A percentile compares a stretch with the other conserved stretches of the same genome.
Evolutionary conservation across 2,329 filamentous ascomycete species (phyloP).

Genomic region (Stagonosporopsis rhizophila): DNA sequence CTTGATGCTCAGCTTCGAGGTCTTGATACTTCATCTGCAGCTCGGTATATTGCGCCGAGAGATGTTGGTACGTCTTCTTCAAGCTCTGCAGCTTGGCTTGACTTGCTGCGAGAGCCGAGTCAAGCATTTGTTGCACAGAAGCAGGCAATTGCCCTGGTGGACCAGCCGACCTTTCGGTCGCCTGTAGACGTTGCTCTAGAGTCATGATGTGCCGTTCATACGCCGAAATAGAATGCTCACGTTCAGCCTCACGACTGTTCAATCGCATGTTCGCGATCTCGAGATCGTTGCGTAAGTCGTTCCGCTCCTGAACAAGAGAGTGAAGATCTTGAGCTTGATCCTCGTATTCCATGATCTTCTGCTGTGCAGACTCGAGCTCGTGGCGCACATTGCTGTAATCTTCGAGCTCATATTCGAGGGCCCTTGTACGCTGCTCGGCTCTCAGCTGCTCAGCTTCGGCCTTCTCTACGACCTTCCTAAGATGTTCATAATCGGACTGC

Average conservation of each 20-base stretch:
- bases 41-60: constrained; percentile 60
- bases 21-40: constrained; percentile 56
- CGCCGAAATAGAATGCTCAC: constrained; percentile 54
- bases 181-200: constrained; percentile 49
- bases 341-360: constrained; percentile 42
- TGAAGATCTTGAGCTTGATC: constrained; percentile 54
- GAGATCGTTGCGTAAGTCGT: constrained; percentile 65
- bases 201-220: constrained; percentile 59
- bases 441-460: constrained; percentile 70
- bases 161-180: constrained; percentile 30
- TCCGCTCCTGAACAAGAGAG: constrained; percentile 63
- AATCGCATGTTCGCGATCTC: constrained; percentile 67
- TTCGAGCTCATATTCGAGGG: constrained; percentile 65
- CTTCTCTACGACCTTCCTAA: constrained; percentile 70
- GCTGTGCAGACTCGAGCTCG: constrained; percentile 43
- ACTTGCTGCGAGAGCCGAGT: constrained; percentile 56
- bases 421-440: constrained; percentile 63
- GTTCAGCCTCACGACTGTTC: constrained; percentile 58
- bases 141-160: constrained; percentile 46
- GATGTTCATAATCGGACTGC: constrained; percentile 67
- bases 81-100: constrained; percentile 58
- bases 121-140: constrained; percentile 56
- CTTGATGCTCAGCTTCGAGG: constrained; percentile 45
- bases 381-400: constrained; percentile 59
- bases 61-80: constrained; percentile 60